Conservation (phyloP, 805 yeast genomes). For the Wickerhamomyces alni region DNA sequence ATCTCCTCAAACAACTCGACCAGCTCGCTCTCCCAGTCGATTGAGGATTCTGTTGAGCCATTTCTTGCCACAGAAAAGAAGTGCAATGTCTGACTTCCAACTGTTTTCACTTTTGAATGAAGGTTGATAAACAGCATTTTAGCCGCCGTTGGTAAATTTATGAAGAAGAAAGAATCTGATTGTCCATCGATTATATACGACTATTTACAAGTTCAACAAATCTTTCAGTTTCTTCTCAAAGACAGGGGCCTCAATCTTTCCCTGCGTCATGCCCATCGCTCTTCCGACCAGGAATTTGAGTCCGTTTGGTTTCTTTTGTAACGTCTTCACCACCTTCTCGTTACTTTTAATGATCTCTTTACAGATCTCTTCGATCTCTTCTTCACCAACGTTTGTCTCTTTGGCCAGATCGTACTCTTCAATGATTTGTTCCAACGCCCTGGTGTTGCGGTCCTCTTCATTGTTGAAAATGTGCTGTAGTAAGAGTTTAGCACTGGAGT, state of each 20-base stretch:
- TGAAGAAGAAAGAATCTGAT: too few species aligned
- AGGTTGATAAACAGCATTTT: not conserved
- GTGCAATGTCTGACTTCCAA: not conserved
- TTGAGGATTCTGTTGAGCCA: not conserved
- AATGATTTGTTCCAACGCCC: conserved; percentile 39
- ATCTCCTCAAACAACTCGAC: not conserved
- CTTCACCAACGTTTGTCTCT: conserved; percentile 29
- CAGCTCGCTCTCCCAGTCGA: not conserved
- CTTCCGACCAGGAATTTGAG: conserved; percentile 77
- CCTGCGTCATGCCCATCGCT: conserved; percentile 77
- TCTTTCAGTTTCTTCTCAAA: conserved; percentile 30
- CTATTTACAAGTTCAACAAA: conserved; percentile 9
- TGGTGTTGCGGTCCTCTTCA: conserved; percentile 28
- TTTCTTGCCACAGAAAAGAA: not conserved
- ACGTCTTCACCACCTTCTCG: conserved; percentile 51
- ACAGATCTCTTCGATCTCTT: conserved; percentile 25
- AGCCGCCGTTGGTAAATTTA: too few species aligned
- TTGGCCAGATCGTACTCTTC: conserved; percentile 46
- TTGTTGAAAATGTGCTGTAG: conserved; percentile 54
- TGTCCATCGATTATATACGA: not conserved
- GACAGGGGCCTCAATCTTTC: conserved; percentile 35
- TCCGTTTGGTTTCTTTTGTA: conserved; percentile 50
- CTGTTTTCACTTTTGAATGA: not conserved
- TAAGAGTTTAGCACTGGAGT: conserved; percentile 61
- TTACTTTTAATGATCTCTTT: conserved; percentile 31